A percentile compares a stretch with the other conserved stretches of the same genome.
Conservation (phyloP, 257 asterid genomes). For the Solanum gandarillasii region DNA sequence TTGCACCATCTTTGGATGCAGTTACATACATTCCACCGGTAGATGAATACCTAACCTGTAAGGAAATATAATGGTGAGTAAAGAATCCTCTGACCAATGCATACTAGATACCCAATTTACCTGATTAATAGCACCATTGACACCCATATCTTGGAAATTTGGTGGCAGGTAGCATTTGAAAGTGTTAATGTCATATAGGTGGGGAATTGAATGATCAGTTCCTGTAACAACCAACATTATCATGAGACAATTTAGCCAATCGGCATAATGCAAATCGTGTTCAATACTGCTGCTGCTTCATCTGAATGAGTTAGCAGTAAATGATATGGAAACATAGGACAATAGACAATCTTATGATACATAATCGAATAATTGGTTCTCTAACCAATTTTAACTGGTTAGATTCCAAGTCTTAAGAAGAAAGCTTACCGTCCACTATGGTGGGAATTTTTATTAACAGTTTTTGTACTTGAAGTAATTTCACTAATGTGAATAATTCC, state of each 20-base stretch:
- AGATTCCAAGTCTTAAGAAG: background rate
- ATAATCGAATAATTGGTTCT: background rate
- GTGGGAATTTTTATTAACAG: background rate
- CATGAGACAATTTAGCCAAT: background rate
- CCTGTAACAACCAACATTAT: conserved; percentile 29
- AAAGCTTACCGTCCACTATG: background rate
- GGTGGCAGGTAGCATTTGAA: conserved; percentile 72
- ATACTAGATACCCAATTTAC: conserved; percentile 7
- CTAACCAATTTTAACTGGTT: background rate
- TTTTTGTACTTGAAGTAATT: background rate
- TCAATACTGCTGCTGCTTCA: background rate
- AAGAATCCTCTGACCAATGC: background rate
- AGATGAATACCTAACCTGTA: conserved; percentile 65
- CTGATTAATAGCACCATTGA: conserved; percentile 74
- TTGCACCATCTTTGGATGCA: conserved; percentile 80
- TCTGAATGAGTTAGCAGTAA: background rate
- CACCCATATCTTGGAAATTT: conserved; percentile 49
- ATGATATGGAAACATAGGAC: background rate
- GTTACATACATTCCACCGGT: conserved; percentile 75
- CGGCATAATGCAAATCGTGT: background rate
- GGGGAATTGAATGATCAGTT: conserved; percentile 74
- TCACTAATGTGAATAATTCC: background rate
- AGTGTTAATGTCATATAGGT: conserved; percentile 73
- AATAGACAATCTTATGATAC: background rate
- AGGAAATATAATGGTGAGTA: background rate